phyloP scores from a whole-genome alignment of 2,329 filamentous ascomycete species.

The Colletotrichum musae region DNA sequence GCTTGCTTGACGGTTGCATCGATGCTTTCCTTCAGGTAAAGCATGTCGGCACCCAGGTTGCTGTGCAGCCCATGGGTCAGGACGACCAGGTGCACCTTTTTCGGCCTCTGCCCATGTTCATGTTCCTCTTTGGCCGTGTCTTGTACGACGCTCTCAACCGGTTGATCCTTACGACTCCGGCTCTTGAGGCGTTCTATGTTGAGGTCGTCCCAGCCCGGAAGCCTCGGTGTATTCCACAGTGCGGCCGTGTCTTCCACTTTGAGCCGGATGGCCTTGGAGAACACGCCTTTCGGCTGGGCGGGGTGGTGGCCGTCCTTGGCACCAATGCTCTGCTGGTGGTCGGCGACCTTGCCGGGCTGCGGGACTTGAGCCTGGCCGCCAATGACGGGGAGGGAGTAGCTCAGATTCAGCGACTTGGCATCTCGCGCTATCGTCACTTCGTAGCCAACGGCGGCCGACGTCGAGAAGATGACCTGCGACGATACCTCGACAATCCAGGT shows the following conservation, averaged over 20 bases:
- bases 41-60: slow-evolving; percentile 95
- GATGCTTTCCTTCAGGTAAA: slow-evolving; percentile 97
- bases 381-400: slow-evolving; percentile 61
- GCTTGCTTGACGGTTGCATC: slow-evolving; percentile 85
- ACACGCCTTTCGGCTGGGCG: slow-evolving; percentile 81
- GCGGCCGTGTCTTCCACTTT: slow-evolving; percentile 89
- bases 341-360: slow-evolving; percentile 80
- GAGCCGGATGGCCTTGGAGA: slow-evolving; percentile 83
- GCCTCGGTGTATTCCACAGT: slow-evolving; percentile 91
- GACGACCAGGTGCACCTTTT: slow-evolving; percentile 91
- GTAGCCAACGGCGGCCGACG: slow-evolving; percentile 87
- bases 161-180: slow-evolving; percentile 47
- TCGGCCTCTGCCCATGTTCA: slow-evolving; percentile 66
- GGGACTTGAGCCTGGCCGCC: slow-evolving; percentile 62
- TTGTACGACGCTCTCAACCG: slow-evolving; percentile 51
- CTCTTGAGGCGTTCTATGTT: slow-evolving; percentile 49
- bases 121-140: slow-evolving; percentile 46
- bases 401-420: slow-evolving; percentile 83
- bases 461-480: slow-evolving; percentile 95
- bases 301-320: slow-evolving; percentile 72
- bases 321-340: slow-evolving; percentile 77
- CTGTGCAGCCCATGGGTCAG: slow-evolving; percentile 96
- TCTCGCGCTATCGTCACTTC: slow-evolving; percentile 90
- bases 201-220: slow-evolving; percentile 76
- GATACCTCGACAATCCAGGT: slow-evolving; percentile 93